Evolutionary conservation across 495 filamentous ascomycete species (phyloP).

Genomic region (Aspergillus carlsbadensis): DNA sequence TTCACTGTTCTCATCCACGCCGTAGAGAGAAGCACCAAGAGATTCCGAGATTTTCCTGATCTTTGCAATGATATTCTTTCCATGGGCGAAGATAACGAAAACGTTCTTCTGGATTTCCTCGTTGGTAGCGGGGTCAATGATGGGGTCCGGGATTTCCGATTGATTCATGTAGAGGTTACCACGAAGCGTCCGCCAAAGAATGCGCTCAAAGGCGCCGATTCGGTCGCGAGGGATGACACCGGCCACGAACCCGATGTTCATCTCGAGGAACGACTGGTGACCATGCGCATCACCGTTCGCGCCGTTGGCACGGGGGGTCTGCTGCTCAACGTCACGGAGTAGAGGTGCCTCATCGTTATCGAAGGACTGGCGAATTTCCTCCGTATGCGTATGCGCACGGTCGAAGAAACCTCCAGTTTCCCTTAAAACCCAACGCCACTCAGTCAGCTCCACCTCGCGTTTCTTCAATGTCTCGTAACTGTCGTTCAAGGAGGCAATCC

Average conservation of each 20-base stretch:
- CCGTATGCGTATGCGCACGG: conserved; percentile 89
- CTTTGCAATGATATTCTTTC: conserved; percentile 96
- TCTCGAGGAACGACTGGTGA: conserved; percentile 83
- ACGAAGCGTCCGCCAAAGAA: conserved; percentile 93
- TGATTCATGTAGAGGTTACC: conserved; percentile 99
- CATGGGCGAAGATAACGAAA: conserved; percentile 98
- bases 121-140: conserved; percentile 88
- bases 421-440: conserved; percentile 95
- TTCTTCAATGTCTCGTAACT: conserved; percentile 98
- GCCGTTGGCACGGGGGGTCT: conserved; percentile 41
- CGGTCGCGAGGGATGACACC: conserved; percentile 93
- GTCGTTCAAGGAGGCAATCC: conserved; percentile 87
- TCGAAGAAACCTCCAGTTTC: conserved; percentile 98
- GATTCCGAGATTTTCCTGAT: conserved; percentile 99
- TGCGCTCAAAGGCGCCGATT: conserved; percentile 93
- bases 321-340: conserved; percentile 83
- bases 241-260: conserved; percentile 99
- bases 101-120: conserved; percentile 94
- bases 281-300: conserved; percentile 70
- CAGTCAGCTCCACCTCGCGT: conserved; percentile 91
- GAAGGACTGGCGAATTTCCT: conserved; percentile 89
- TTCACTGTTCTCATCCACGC: conserved; percentile 95
- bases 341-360: conserved; percentile 84
- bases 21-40: conserved; percentile 90
- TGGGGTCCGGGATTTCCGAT: conserved; percentile 93